Conservation (phyloP, 305 asterid species). For the Fraxinus sp. region DNA sequence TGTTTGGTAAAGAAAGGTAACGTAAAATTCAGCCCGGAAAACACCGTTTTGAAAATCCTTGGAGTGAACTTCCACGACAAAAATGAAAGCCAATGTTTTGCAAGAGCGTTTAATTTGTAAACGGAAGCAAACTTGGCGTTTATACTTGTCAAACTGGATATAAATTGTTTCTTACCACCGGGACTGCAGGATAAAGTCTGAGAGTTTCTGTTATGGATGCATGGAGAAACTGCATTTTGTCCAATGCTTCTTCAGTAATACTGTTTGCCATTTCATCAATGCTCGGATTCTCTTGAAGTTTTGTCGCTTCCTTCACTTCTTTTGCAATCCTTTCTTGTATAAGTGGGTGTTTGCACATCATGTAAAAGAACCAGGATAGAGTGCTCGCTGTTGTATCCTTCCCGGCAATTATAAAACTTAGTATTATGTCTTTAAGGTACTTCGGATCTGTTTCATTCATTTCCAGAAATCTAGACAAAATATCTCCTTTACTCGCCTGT, state of each 20-base stretch:
- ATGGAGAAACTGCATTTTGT: constrained; percentile 65
- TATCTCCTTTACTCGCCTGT: constrained; percentile 51
- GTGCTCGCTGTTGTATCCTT: constrained; percentile 75
- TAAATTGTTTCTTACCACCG: constrained; percentile 34
- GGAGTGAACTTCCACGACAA: too few species aligned
- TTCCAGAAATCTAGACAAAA: constrained; percentile 48
- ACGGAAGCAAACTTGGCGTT: background rate
- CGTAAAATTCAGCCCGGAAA: too few species aligned
- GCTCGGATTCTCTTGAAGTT: constrained; percentile 21
- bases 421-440: constrained; percentile 68
- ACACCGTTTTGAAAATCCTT: too few species aligned
- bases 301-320: constrained; percentile 42
- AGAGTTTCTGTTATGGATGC: constrained; percentile 67
- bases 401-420: constrained; percentile 79
- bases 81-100: background rate
- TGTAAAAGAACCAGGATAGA: constrained; percentile 72
- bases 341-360: constrained; percentile 70
- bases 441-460: constrained; percentile 58
- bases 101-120: background rate
- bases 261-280: constrained; percentile 35
- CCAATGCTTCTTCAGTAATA: constrained; percentile 55
- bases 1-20: too few species aligned
- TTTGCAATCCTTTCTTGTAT: constrained; percentile 44
- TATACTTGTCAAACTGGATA: background rate
- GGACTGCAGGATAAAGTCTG: constrained; percentile 62